Base-by-base conservation (phyloP, 306 rosid species). In the Pyrus pyrifolia region DNA sequence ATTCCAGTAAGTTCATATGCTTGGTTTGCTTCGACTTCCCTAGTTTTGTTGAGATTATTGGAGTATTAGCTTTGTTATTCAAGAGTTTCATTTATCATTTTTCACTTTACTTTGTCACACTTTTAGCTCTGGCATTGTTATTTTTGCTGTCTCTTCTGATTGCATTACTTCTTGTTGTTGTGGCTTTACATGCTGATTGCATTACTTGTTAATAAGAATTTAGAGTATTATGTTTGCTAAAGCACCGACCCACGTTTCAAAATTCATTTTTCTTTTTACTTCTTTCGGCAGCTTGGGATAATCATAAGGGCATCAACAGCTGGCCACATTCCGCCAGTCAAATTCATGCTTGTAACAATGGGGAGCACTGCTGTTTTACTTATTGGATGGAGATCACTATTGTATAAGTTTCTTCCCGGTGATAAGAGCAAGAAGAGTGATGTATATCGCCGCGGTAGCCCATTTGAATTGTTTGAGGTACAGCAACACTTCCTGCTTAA, bases 401-500 rank as follows among this genome's bases (percentile, higher is more conserved):
- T 92, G 57, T 88, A 90, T 74, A 73, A 85, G 21, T 13, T 92
- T 81, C 81, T 88, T 80, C 97, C 93, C 0, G 72, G 40, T 55
- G 78, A 81, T 77, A 81, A 78, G 75, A 75, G 79, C 77, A 95
- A 91, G 86, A 90, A 88, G 86, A 88, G 74, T 6, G 97, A 95
- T 68, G 87, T 76, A 21, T 95, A 92, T 82, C 99, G 97, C 46
- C 91, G 82, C 1, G 99, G 99, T 42, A 95, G 78, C 79, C 93
- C 96, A 46, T 92, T 92, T 75, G 99, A 95, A 84, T 87, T 95
- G 73, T 92, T 92, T 83, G 97, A 91, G 99, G 99, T 95, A 85
- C 11, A 22, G 8, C 6, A 1, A 33, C 11, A 3, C 63, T 63
- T 21, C 62, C 59, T 69, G 2, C 57, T 13, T 59, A 9, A 18